phyloP scores from a whole-genome alignment of 2,329 filamentous ascomycete species.

The Dryadomyces quercus-mongolicae region DNA sequence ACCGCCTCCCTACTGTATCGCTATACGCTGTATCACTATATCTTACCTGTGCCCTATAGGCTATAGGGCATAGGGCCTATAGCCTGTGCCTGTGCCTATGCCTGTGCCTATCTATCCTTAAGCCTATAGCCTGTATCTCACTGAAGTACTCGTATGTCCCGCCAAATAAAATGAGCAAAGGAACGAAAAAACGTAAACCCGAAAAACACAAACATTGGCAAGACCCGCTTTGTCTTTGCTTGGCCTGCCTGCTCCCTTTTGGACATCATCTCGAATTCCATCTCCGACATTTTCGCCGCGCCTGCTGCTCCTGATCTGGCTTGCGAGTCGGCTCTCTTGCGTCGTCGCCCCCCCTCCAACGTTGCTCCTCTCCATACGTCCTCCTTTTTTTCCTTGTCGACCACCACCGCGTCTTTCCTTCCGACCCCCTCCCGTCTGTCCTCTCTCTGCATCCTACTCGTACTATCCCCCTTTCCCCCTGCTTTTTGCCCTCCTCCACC shows the following conservation, averaged over 20 bases:
- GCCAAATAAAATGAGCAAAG: conserved; percentile 7
- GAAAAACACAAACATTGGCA: conserved; percentile 9
- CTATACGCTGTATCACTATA: too few species aligned
- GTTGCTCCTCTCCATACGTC: background rate
- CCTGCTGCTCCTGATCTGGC: background rate
- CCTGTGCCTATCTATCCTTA: too few species aligned
- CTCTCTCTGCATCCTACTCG: background rate
- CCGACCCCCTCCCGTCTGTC: background rate
- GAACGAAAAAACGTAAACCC: conserved; percentile 14
- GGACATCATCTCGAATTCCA: conserved; percentile 3
- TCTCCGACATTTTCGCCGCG: background rate
- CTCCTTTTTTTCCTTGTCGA: too few species aligned
- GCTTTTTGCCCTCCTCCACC: background rate
- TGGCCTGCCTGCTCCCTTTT: background rate
- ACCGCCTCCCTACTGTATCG: too few species aligned
- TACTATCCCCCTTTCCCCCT: background rate
- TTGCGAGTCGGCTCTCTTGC: background rate
- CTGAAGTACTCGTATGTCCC: too few species aligned
- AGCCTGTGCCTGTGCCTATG: too few species aligned
- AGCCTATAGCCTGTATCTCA: too few species aligned
- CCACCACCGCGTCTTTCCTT: background rate
- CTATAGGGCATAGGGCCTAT: too few species aligned
- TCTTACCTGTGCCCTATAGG: too few species aligned
- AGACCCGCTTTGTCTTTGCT: conserved; percentile 2
- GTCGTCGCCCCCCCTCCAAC: background rate